Evolutionary conservation across 768 basidiomycete species (phyloP), one percentile per base, ranked within the genome.

Genomic region (Leccinum boreale): DNA sequence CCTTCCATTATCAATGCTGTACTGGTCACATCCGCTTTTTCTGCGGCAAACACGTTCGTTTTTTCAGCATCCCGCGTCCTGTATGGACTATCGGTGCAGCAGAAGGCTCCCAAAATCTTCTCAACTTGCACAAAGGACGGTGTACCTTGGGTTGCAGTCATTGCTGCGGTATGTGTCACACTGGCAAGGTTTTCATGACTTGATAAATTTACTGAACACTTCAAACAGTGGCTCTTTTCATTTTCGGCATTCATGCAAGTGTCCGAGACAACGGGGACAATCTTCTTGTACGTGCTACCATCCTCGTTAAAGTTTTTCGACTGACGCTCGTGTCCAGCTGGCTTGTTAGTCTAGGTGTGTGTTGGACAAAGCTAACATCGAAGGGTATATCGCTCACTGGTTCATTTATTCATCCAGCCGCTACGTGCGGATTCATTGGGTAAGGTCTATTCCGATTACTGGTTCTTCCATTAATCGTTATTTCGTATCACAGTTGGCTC

Each of bases 1-100:
- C 85, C 84, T 5, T 82, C 83, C 50, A 81, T 92, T 65, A 79
- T 92, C 71, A 92, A 92, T 65, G 89, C 83, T 17, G 78, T 77
- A 55, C 76, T 92, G 64, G 81, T 92, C 66, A 83, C 90, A 7
- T 81, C 81, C 59, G 86, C 87, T 2, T 86, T 89, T 76, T 89
- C 86, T 26, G 85, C 88, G 17, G 85, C 81, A 52, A 89, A 86
- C 71, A 75, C 77, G 63, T 87, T 57, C 17, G 2, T 67, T 4
- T 68, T 67, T 15, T 26, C 66, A 12, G 62, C 77, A 17, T 79
- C 77, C n/a, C 78, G 79, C 52, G 68, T 79, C 46, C 62, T 80
- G 29, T 79, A 75, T 54, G 77, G 74, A 24, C 58, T 78, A 64
- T 81, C 85, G 1, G 71, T 81, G 45, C 73, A 78, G 51, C 75